Evolutionary conservation across 2,329 filamentous ascomycete species (phyloP), one percentile per base, ranked within the genome.

Genomic region (Hypocreales sp.): DNA sequence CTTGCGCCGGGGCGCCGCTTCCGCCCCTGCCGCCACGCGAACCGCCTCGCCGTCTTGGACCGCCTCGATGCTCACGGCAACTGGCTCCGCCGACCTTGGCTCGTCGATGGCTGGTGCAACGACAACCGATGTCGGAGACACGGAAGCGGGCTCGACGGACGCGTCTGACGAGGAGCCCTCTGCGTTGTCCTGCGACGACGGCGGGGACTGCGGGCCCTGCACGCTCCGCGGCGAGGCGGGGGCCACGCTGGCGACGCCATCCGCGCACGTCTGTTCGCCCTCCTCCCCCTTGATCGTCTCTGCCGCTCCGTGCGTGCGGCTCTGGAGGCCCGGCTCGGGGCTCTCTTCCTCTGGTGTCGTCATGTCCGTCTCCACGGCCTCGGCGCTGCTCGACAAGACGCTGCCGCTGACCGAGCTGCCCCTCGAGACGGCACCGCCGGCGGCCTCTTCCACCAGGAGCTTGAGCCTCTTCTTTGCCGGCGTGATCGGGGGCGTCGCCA

Each of bases 401-500:
- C 41, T 44, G 5, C 31, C 36, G 21, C 45, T 47, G 5, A 41
- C 35, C 5, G 58, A 64, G 31, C 50, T 57, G 12, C 41, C 50
- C 18, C 54, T 48, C 0, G 57, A 59, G 10, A 49, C 42, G 2
- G 41, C 41, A 1, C 42, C 34, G 1, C 40, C 45, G 3, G 40
- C 26, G 4, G 47, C 30, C 2, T 50, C 40, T 11, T 41, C 40
- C 12, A 40, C 27, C 16, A 38, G 28, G 16, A 40, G 36, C 40
- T 61, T 67, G 9, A 53, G 46, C 31, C 51, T 58, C 40, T 72
- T 58, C 40, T 72, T 72, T 0, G 63, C 51, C 0, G 67, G 67
- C 0, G 67, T 72, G 9, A 62, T 50, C 0, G 67, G 67, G 1
- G 67, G 67, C 4, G 66, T 67, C 2, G 58, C 58, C 5, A 71